These are phyloP conservation scores for Vitis cinerea DNA, from an alignment of 164 flowering plant species.

Conservation along the genomic window DNA sequence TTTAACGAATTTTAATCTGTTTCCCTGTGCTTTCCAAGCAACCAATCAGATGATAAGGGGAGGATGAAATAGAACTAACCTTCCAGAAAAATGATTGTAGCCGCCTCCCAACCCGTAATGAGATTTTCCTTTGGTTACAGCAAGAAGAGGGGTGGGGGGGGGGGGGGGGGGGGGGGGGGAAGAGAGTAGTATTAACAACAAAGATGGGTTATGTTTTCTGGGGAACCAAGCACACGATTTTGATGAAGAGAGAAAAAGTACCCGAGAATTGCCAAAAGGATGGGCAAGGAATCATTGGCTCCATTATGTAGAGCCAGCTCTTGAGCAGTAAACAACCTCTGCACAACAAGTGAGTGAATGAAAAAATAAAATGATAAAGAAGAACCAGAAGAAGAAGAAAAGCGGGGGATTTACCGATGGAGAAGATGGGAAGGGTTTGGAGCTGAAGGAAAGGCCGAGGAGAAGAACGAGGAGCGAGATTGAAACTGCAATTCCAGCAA, in stretches of 20 bases:
- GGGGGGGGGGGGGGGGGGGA: conserved; percentile 3
- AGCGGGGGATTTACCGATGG: conserved; percentile 17
- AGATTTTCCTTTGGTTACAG: conserved; percentile 85
- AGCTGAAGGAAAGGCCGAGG: no score
- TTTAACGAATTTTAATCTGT: no score
- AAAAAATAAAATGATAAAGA: background rate
- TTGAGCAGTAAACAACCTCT: conserved; percentile 51
- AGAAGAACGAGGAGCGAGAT: no score
- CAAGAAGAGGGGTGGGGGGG: no score
- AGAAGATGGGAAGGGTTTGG: no score
- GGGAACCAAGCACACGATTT: background rate
- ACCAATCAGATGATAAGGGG: background rate
- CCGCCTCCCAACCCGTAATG: conserved; percentile 89
- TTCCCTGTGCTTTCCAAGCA: no score
- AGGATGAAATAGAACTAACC: conserved; percentile 35
- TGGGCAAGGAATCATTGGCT: conserved; percentile 60
- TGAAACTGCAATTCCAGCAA: no score
- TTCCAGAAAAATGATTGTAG: conserved; percentile 91
- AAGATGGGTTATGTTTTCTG: background rate
- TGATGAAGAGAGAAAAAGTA: conserved; percentile 15
- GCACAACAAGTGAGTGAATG: no score
- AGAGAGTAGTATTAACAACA: background rate
- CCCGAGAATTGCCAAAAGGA: conserved; percentile 79
- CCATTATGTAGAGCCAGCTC: conserved; percentile 72
- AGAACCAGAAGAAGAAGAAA: conserved; percentile 4